phyloP scores from a whole-genome alignment of 805 yeast genomes.

The Lipomyces starkeyi region DNA sequence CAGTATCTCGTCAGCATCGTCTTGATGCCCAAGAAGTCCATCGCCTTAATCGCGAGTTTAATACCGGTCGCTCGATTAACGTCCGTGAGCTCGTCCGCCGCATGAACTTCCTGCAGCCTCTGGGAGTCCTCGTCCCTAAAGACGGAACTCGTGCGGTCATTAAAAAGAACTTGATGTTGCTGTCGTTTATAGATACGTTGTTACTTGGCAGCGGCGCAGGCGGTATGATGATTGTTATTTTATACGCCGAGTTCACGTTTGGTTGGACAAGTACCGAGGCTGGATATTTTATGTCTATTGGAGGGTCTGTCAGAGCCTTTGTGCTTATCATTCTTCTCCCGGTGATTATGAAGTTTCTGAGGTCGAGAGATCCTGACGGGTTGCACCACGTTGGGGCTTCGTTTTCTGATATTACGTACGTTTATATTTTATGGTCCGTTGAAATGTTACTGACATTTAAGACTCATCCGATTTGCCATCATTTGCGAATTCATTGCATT shows the following conservation, averaged over 20 bases:
- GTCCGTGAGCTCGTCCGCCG: constrained; percentile 15
- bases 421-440: not conserved
- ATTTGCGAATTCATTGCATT: constrained; percentile 21
- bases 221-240: constrained; percentile 34
- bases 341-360: constrained; percentile 27
- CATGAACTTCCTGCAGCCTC: constrained; percentile 39
- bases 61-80: constrained; percentile 8
- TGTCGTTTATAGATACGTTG: constrained; percentile 33
- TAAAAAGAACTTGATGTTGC: constrained; percentile 23
- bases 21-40: constrained; percentile 31
- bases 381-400: constrained; percentile 26
- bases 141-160: constrained; percentile 16
- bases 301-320: constrained; percentile 41
- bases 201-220: constrained; percentile 35
- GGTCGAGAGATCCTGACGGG: constrained; percentile 16
- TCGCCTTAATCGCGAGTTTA: constrained; percentile 12
- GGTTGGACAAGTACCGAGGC: constrained; percentile 45
- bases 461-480: constrained; percentile 25
- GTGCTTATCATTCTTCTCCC: constrained; percentile 41
- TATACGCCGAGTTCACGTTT: constrained; percentile 43
- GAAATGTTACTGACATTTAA: not conserved
- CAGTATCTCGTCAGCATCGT: constrained; percentile 31
- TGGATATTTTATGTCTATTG: constrained; percentile 44
- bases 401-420: constrained; percentile 21
- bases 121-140: constrained; percentile 36